These are phyloP conservation scores for Suillus plorans DNA, from an alignment of 768 basidiomycete species.

Conservation along the genomic window DNA sequence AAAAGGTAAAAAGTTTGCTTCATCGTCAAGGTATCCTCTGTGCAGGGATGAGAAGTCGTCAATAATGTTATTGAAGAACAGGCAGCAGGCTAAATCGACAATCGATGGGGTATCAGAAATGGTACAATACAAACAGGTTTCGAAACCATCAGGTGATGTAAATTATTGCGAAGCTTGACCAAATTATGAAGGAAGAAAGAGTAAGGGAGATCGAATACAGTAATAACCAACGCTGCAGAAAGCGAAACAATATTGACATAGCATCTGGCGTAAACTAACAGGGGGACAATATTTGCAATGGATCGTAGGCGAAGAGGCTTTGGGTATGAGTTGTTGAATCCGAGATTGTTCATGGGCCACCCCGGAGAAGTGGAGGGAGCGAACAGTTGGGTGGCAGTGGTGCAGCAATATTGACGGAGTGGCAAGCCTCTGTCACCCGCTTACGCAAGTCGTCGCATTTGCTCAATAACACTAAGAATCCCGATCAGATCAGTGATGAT, in stretches of 20 bases:
- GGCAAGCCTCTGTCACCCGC: conserved; percentile 50
- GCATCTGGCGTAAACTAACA: conserved; percentile 27
- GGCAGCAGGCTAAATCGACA: conserved; percentile 9
- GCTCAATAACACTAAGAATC: conserved; percentile 42
- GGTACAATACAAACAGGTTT: conserved; percentile 6
- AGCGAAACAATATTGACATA: conserved; percentile 29
- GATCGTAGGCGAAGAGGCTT: background rate
- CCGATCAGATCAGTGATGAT: background rate
- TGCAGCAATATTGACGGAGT: conserved; percentile 37
- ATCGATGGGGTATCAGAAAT: conserved; percentile 8
- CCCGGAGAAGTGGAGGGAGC: conserved; percentile 34
- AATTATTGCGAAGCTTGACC: conserved; percentile 3
- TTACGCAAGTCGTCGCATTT: conserved; percentile 50
- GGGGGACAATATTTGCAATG: conserved; percentile 17
- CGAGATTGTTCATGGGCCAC: conserved; percentile 18
- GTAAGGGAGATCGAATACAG: conserved; percentile 18
- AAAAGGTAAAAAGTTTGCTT: conserved; percentile 4
- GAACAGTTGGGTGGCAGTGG: conserved; percentile 41
- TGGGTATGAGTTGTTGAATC: background rate
- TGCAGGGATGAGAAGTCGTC: background rate
- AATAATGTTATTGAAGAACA: background rate
- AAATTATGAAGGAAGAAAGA: conserved; percentile 6
- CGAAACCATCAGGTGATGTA: background rate
- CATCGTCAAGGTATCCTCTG: background rate
- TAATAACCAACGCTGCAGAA: conserved; percentile 29